Conservation (phyloP, 352 stramenopile genomes). For the Blastocystis sp. region DNA sequence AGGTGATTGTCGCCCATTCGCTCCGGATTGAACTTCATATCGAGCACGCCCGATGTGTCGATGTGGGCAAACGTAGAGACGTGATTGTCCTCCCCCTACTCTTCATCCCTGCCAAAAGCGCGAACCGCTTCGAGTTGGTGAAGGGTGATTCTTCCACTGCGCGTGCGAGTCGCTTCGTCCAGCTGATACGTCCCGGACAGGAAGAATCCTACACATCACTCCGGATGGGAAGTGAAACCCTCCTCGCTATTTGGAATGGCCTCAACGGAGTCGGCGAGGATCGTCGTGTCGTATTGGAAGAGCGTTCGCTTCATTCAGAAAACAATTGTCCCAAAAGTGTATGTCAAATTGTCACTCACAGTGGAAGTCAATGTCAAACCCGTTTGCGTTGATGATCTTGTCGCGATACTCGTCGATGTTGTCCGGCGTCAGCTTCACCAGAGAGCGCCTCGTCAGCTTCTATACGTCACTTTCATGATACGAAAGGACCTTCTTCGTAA, state of each 20-base stretch:
- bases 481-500: conserved; percentile 71
- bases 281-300: conserved; percentile 56
- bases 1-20: background rate
- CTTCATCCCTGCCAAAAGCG: background rate
- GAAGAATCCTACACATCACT: conserved; percentile 56
- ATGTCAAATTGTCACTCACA: background rate
- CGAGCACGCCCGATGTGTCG: conserved; percentile 38
- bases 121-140: conserved; percentile 35
- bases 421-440: conserved; percentile 71
- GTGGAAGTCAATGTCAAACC: conserved; percentile 56
- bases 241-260: conserved; percentile 51
- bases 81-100: conserved; percentile 9
- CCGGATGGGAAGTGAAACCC: background rate
- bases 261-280: conserved; percentile 62
- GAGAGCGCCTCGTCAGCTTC: conserved; percentile 70
- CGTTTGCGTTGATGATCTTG: conserved; percentile 70
- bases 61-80: conserved; percentile 20
- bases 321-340: conserved; percentile 1
- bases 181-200: conserved; percentile 67
- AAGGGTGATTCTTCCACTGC: conserved; percentile 49
- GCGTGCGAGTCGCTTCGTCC: conserved; percentile 41
- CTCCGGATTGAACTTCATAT: conserved; percentile 69
- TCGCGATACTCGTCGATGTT: conserved; percentile 72
- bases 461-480: background rate
- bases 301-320: conserved; percentile 18